Evolutionary conservation across 768 basidiomycete genomes (phyloP), one percentile per base, ranked within the genome.

Genomic region (Russula griseocarnosa): DNA sequence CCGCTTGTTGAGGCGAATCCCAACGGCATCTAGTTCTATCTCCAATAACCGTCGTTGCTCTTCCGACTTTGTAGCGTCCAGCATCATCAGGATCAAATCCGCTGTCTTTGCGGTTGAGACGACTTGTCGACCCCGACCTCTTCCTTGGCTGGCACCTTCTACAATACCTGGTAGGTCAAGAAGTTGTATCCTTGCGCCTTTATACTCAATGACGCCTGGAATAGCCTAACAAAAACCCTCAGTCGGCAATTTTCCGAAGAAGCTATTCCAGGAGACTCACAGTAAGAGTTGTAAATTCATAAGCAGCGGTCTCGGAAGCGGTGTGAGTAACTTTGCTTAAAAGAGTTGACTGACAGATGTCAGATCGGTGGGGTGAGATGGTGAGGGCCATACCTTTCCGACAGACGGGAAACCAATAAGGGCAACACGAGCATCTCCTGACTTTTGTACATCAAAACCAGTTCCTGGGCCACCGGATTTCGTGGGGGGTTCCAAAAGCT

Each of bases 91-190:
- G 69, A 98, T 96, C 55, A 98, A 81, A 75, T 99, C 97, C 6
- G 75, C 75, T 5, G 75, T 75, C 64, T 75, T 76, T 16, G 74
- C 73, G 1, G 72, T 97, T 22, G 95, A 87, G 18, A 99, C 95
- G 40, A 99, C 96, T 75, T 99, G 96, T 68, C 96, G 85, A 34
- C 96, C 96, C 69, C 96, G 83, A 13, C 96, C 95, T 67, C 94
- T 84, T 66, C 90, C 88, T 81, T 92, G 88, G 70, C 89, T 91
- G 22, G 92, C 92, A 16, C 92, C 92, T 75, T 94, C 92, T 9
- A 98, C 93, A 69, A 98, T 98, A 75, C 95, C 95, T 2, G 95
- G 95, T 36, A 98, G 78, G 83, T 98, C 95, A 18, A 98, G 83
- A 50, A 98, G 82, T 73, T 99, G 97, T 61, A 98, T 94, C 49